phyloP scores from a whole-genome alignment of 2,329 filamentous ascomycete species.

The Helminthosporium solani region DNA sequence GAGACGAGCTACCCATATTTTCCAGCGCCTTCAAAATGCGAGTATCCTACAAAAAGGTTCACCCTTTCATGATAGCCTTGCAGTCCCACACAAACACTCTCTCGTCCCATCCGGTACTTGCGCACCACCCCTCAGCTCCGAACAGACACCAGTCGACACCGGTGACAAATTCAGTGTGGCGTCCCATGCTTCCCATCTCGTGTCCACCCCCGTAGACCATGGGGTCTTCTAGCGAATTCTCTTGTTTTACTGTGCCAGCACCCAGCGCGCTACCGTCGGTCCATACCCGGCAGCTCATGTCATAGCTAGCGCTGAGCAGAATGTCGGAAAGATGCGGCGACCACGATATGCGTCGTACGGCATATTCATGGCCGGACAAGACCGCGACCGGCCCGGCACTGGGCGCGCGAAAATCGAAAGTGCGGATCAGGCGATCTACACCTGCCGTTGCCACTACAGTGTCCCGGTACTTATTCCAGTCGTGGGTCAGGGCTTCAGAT shows the following conservation, averaged over 20 bases:
- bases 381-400: slow-evolving; percentile 69
- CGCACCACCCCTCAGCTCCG: slow-evolving; percentile 92
- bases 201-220: slow-evolving; percentile 56
- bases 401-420: slow-evolving; percentile 84
- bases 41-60: too few species aligned
- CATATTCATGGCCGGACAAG: slow-evolving; percentile 86
- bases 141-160: slow-evolving; percentile 98
- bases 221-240: slow-evolving; percentile 37
- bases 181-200: slow-evolving; percentile 83
- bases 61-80: slow-evolving; percentile 58
- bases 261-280: slow-evolving; percentile 68
- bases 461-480: slow-evolving; percentile 98
- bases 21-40: too few species aligned
- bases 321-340: slow-evolving; percentile 91
- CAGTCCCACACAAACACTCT: slow-evolving; percentile 90
- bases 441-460: slow-evolving; percentile 83
- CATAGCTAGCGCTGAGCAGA: slow-evolving; percentile 86
- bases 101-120: slow-evolving; percentile 93
- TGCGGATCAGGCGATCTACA: slow-evolving; percentile 82
- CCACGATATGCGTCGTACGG: slow-evolving; percentile 83
- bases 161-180: slow-evolving; percentile 93
- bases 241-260: slow-evolving; percentile 33
- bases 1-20: too few species aligned
- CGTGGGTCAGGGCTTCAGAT: slow-evolving; percentile 85
- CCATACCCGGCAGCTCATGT: slow-evolving; percentile 97